Evolutionary conservation across 352 stramenopile genomes (phyloP), one percentile per base, ranked within the genome.

Genomic region (Phytophthora citricola): DNA sequence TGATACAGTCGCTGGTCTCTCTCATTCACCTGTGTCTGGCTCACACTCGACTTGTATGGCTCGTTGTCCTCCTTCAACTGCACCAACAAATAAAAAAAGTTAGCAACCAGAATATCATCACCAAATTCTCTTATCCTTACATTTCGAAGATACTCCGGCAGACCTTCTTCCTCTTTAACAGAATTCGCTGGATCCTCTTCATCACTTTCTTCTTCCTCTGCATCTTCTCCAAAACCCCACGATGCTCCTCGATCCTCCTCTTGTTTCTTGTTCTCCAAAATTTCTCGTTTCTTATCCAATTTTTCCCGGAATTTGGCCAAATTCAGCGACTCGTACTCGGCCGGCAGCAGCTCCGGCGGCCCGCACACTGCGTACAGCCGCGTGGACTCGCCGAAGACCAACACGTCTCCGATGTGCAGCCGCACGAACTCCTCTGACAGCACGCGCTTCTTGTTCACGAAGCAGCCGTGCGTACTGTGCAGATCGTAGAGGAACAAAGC

Each of bases 341-440:
- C 75, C 5, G 85, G 87, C 15, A 84, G 57, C 14, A 94, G 61
- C 41, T 94, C 85, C 15, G 64, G 58, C 0, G 91, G 88, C 0
- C 91, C 91, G 44, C 79, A 84, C 10, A 97, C 52, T 0, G 78
- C 83, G 59, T 97, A 96, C 44, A 94, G 73, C 24, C 91, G 70
- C 56, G 89, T 94, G 3, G 87, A 96, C 52, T 94, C 88, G n/a
- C 87, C 91, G 72, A 97, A 97, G 15, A 77, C 83, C 12, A 97
- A 15, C 39, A 97, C 66, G 71, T 97, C 91, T 29, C 91, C 91
- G 40, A 96, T 83, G 54, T 90, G 70, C 41, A 97, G 62, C 6
- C 74, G 74, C 64, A 81, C 60, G 52, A 87, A 94, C 31, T 90
- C 71, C 4, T 75, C 59, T 2, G 78, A 34, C 9, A 54, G 11